Base-by-base conservation (phyloP, 306 rosid genomes). In the Malus asiatica region DNA sequence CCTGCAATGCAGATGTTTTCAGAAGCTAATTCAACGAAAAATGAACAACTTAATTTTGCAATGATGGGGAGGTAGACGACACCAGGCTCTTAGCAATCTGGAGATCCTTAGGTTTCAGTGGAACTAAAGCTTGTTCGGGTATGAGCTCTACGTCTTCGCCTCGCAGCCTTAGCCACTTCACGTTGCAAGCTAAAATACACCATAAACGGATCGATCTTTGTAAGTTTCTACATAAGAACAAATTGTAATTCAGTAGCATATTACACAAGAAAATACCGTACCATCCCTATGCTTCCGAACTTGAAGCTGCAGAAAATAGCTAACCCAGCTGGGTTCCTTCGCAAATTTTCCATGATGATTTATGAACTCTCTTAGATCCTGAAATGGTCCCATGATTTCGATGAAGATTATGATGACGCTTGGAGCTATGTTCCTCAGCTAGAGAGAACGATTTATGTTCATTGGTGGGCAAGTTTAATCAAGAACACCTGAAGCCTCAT, bases 291-390 rank as follows among this genome's bases (percentile, higher is more conserved):
- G 64, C 99, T 90, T 75, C 99, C 99, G 59, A 80, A 89, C 84
- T 95, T 89, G 88, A 86, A 92, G 74, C 97, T 92, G 85, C 96
- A 89, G 13, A 95, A 77, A 76, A 95, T 90, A n/a, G 93, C 93
- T 71, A 90, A 87, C 74, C 97, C 99, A 78, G 97, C 97, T 67
- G 99, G 99, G 76, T 95, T 92, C 99, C 98, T 90, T 82, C 38
- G n/a, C 13, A 72, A 68, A 42, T 65, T 29, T 42, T 12, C 12
- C 3, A 6, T 35, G 8, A 48, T 48, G 55, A 48, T 48, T 4
- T 48, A 48, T 48, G 55, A 15, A 14, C 55, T 48, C 19, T 4
- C 55, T 48, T 48, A 1, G 16, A 48, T 48, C 16, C 5, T 48
- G 19, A 14, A 48, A 48, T 48, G 55, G 55, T 13, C 15, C 19